These are phyloP conservation scores for Didymella pinodella DNA, from an alignment of 2,329 filamentous ascomycete genomes.

Conservation along the genomic window DNA sequence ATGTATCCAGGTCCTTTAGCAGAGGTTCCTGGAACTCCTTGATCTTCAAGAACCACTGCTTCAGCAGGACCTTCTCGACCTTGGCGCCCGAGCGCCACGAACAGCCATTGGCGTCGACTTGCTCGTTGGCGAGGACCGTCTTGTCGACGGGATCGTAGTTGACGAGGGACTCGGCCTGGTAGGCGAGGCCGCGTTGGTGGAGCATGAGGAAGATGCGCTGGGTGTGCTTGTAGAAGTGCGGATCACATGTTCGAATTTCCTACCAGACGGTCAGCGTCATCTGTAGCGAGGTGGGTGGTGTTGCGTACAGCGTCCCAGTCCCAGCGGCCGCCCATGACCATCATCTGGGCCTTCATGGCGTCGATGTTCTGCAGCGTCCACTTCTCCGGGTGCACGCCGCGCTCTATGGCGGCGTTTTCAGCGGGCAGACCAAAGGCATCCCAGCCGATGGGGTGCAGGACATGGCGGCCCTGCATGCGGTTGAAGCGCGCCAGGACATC, in stretches of 20 bases:
- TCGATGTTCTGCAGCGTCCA: conserved; percentile 85
- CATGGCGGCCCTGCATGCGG: conserved; percentile 74
- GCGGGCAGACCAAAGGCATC: conserved; percentile 91
- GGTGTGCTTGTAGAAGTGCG: conserved; percentile 87
- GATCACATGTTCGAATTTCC: conserved; percentile 86
- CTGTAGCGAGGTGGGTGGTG: no score
- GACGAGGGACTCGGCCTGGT: conserved; percentile 82
- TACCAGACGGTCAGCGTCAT: conserved; percentile 49
- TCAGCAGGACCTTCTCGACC: conserved; percentile 79
- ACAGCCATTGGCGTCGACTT: conserved; percentile 83
- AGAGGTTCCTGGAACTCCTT: conserved; percentile 78
- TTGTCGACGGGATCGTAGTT: conserved; percentile 92
- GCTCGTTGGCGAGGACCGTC: conserved; percentile 90
- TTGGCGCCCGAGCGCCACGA: conserved; percentile 89
- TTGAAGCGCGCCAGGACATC: conserved; percentile 83
- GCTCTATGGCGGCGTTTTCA: conserved; percentile 88
- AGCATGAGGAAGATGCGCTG: conserved; percentile 85
- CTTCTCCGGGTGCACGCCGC: conserved; percentile 75
- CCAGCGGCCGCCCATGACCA: conserved; percentile 80
- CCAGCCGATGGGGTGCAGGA: conserved; percentile 92
- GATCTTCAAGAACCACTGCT: conserved; percentile 91
- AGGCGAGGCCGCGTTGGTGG: conserved; percentile 76
- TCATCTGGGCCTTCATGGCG: conserved; percentile 84
- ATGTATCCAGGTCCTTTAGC: conserved; percentile 72
- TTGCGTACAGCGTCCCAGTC: conserved; percentile 76